Evolutionary conservation across 768 basidiomycete genomes (phyloP).

Genomic region (Lactifluus pinguis): DNA sequence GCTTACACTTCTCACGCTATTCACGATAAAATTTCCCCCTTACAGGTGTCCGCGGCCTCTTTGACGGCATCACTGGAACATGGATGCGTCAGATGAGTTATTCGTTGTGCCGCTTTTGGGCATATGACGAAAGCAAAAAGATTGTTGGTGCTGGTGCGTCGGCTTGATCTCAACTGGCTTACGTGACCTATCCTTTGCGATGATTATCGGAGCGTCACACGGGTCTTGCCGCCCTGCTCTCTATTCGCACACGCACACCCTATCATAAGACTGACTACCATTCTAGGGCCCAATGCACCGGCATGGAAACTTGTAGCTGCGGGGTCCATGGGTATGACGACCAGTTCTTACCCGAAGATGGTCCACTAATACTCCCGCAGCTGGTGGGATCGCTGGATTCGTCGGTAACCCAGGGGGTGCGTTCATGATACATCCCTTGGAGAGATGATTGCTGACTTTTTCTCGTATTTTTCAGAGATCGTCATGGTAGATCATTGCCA

Average conservation of each 20-base stretch:
- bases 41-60: constrained; percentile 58
- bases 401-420: constrained; percentile 83
- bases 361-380: constrained; percentile 28
- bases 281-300: constrained; percentile 49
- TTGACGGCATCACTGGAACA: constrained; percentile 82
- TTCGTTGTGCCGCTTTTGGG: constrained; percentile 88
- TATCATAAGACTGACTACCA: neutral
- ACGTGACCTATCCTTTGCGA: neutral
- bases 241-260: too few relatives aligned
- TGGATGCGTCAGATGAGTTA: constrained; percentile 92
- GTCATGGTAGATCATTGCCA: constrained; percentile 42
- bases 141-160: constrained; percentile 51
- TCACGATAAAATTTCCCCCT: neutral
- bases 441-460: neutral
- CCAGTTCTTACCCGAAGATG: neutral
- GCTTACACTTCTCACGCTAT: constrained; percentile 4
- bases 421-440: constrained; percentile 12
- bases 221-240: neutral
- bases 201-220: neutral
- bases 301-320: constrained; percentile 76
- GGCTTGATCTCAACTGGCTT: neutral
- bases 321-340: constrained; percentile 66
- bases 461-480: constrained; percentile 40
- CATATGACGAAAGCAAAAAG: constrained; percentile 88
- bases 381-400: constrained; percentile 77